These are phyloP conservation scores for Entomophthora muscae DNA, from an alignment of 371 early-diverging fungal genomes.

Conservation along the genomic window DNA sequence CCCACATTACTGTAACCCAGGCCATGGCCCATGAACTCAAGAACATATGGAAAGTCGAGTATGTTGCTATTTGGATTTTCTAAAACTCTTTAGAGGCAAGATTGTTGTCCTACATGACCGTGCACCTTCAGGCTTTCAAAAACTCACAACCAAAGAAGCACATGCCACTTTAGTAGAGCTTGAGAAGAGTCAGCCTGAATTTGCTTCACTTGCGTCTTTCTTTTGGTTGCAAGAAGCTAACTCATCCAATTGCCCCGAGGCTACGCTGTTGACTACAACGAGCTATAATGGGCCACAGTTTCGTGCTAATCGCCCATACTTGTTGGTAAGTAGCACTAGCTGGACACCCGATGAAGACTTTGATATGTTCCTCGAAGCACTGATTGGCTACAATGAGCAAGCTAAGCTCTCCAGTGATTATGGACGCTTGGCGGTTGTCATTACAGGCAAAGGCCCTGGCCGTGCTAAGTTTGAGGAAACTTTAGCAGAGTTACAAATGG, in stretches of 20 bases:
- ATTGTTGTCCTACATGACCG: constrained; percentile 6
- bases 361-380: constrained; percentile 50
- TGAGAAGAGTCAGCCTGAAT: constrained; percentile 21
- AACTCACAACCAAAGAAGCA: neutral
- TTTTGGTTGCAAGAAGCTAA: neutral
- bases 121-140: neutral
- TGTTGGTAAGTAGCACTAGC: constrained; percentile 79
- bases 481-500: constrained; percentile 28
- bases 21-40: constrained; percentile 57
- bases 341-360: constrained; percentile 97
- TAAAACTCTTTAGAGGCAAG: neutral
- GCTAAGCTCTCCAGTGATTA: constrained; percentile 14
- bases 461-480: constrained; percentile 42
- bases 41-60: constrained; percentile 35
- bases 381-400: constrained; percentile 36
- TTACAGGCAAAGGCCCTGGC: constrained; percentile 87
- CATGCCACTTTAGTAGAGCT: constrained; percentile 18
- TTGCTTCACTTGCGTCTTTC: constrained; percentile 14
- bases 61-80: constrained; percentile 8
- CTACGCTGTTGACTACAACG: neutral
- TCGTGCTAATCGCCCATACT: constrained; percentile 33
- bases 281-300: constrained; percentile 12
- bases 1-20: constrained; percentile 78
- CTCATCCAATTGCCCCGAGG: neutral
- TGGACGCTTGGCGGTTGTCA: constrained; percentile 42